Conservation (phyloP, 2,329 filamentous ascomycete species). For the Zymoseptoria pseudotritici region DNA sequence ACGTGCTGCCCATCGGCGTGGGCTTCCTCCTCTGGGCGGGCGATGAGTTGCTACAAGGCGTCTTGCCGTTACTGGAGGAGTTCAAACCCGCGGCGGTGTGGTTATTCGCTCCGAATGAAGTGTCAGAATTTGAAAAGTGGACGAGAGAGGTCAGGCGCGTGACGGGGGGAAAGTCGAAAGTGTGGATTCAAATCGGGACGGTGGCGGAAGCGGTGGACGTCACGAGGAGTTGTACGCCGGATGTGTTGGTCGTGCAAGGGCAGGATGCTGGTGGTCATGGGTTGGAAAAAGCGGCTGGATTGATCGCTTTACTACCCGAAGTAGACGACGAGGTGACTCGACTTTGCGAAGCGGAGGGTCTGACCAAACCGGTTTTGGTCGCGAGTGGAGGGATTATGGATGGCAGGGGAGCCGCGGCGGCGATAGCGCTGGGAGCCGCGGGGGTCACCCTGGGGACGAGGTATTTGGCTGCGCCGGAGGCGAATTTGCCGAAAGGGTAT, state of each 20-base stretch:
- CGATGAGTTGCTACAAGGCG: constrained; percentile 33
- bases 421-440: constrained; percentile 45
- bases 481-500: constrained; percentile 42
- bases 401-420: constrained; percentile 49
- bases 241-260: constrained; percentile 57
- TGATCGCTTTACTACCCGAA: constrained; percentile 53
- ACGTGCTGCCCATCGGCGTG: constrained; percentile 47
- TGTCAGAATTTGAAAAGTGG: constrained; percentile 31
- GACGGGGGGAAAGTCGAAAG: constrained; percentile 34
- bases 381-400: constrained; percentile 56
- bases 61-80: constrained; percentile 44
- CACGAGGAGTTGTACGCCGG: constrained; percentile 40
- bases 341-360: constrained; percentile 8
- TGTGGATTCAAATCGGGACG: constrained; percentile 57
- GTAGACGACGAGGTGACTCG: constrained; percentile 41
- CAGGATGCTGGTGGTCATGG: constrained; percentile 60
- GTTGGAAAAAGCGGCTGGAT: constrained; percentile 45
- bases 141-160: constrained; percentile 25
- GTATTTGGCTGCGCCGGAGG: constrained; percentile 49
- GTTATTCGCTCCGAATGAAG: constrained; percentile 55
- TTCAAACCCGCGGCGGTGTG: constrained; percentile 53
- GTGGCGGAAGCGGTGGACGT: constrained; percentile 49
- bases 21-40: constrained; percentile 54
- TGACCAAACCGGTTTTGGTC: constrained; percentile 35
- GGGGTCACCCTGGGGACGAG: constrained; percentile 58